Percentiles rank a stretch among this genome's conserved stretches.
These are phyloP conservation scores for Suhomyces panamericanus DNA, from an alignment of 1,139 yeast species.

Conservation along the genomic window DNA sequence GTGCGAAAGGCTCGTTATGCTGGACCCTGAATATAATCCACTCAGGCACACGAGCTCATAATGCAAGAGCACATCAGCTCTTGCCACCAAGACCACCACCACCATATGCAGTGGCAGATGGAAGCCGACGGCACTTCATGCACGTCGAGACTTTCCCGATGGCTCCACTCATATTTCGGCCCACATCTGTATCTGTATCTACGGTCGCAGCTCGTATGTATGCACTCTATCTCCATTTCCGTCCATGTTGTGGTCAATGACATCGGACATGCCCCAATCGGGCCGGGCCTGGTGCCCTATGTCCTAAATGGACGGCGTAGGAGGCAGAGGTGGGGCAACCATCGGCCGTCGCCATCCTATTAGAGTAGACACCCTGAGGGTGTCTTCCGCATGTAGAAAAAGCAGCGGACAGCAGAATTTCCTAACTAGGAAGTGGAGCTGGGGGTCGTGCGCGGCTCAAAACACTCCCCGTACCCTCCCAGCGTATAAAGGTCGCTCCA, in stretches of 20 bases:
- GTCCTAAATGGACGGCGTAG: not conserved
- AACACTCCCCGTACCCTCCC: too few relatives aligned
- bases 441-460: not conserved
- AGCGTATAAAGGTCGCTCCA: constrained; percentile 2
- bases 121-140: not conserved
- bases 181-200: too few relatives aligned
- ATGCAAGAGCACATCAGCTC: too few relatives aligned
- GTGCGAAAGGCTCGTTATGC: too few relatives aligned
- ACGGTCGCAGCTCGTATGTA: not conserved
- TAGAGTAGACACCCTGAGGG: not conserved
- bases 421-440: constrained; percentile 11
- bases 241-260: not conserved
- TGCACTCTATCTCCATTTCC: constrained; percentile 2
- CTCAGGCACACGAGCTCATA: too few relatives aligned
- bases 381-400: constrained; percentile 10
- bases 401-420: constrained; percentile 3
- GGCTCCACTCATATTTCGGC: not conserved
- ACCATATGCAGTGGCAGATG: too few relatives aligned
- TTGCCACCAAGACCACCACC: too few relatives aligned
- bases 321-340: constrained; percentile 3
- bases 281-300: not conserved
- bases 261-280: not conserved
- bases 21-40: too few relatives aligned
- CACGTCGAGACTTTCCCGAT: not conserved
- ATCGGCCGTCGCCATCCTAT: not conserved